Percentiles rank a stretch among this genome's conserved stretches.
phyloP scores from a whole-genome alignment of 140 eudicot species.

The Senecio squalidus region DNA sequence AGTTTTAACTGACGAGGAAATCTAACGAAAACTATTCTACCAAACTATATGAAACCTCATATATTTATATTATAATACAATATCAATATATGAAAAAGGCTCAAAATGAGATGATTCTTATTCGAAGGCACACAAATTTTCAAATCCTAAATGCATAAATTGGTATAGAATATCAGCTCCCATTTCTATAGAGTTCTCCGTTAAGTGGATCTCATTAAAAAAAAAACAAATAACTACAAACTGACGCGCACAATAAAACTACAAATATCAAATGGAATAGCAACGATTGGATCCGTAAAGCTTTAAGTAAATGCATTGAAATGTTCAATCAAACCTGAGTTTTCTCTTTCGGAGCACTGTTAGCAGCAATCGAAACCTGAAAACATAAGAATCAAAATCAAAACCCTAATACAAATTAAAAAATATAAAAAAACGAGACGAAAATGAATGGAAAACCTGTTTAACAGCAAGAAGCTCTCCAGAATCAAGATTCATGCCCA shows the following conservation, averaged over 20 bases:
- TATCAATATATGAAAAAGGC: no score
- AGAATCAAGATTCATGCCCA: conserved; percentile 87
- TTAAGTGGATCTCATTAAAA: no score
- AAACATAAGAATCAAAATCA: conserved; percentile 14
- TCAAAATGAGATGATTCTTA: no score
- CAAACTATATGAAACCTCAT: background rate
- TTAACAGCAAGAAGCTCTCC: conserved; percentile 89
- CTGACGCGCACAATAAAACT: no score
- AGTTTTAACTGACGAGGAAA: background rate
- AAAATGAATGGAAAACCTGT: conserved; percentile 36
- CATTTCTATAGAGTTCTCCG: no score
- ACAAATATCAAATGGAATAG: no score
- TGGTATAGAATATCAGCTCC: no score
- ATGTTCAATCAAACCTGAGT: conserved; percentile 47
- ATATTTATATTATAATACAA: background rate
- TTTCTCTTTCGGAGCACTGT: conserved; percentile 53
- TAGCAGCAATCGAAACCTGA: conserved; percentile 60
- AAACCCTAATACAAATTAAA: background rate
- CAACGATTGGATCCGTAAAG: no score
- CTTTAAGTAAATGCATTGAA: conserved; percentile 8
- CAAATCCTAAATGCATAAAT: no score
- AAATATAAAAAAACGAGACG: background rate
- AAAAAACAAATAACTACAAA: no score
- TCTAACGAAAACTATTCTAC: background rate
- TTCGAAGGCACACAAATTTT: no score